These are phyloP conservation scores for Monosporozyma aerobia DNA, from an alignment of 805 yeast genomes.

Conservation along the genomic window DNA sequence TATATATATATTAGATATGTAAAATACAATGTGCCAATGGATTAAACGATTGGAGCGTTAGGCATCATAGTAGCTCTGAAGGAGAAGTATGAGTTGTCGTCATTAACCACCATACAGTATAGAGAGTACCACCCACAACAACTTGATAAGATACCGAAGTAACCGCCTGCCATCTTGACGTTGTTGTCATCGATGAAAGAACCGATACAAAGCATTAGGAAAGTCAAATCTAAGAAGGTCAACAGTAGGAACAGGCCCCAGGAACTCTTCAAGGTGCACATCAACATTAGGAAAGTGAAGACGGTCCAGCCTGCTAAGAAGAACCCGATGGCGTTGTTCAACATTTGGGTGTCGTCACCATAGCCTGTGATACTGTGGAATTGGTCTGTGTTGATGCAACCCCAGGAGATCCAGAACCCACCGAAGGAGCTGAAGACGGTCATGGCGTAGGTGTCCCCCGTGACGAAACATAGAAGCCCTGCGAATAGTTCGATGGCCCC, in stretches of 20 bases:
- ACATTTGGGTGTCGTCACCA: constrained; percentile 35
- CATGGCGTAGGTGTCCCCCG: constrained; percentile 70
- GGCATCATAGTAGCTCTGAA: constrained; percentile 50
- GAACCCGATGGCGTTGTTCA: constrained; percentile 47
- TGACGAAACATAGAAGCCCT: constrained; percentile 68
- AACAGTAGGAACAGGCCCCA: constrained; percentile 51
- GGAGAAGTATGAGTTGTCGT: constrained; percentile 48
- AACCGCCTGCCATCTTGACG: constrained; percentile 51
- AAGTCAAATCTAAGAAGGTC: constrained; percentile 44
- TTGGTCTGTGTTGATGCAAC: constrained; percentile 50
- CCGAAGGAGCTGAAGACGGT: constrained; percentile 43
- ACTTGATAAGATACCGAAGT: constrained; percentile 47
- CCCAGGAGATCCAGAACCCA: constrained; percentile 73
- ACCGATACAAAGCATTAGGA: constrained; percentile 43
- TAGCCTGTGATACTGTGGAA: constrained; percentile 48
- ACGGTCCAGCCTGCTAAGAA: constrained; percentile 56
- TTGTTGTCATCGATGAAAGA: constrained; percentile 38
- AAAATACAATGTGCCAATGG: not conserved
- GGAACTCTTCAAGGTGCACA: constrained; percentile 51
- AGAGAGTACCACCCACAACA: constrained; percentile 55
- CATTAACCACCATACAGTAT: constrained; percentile 51
- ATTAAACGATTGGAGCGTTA: constrained; percentile 30
- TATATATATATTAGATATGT: not conserved
- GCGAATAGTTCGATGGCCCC: constrained; percentile 64
- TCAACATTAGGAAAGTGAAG: constrained; percentile 48